Conservation (phyloP, 129 eudicot species). For the Flaveria robusta region DNA sequence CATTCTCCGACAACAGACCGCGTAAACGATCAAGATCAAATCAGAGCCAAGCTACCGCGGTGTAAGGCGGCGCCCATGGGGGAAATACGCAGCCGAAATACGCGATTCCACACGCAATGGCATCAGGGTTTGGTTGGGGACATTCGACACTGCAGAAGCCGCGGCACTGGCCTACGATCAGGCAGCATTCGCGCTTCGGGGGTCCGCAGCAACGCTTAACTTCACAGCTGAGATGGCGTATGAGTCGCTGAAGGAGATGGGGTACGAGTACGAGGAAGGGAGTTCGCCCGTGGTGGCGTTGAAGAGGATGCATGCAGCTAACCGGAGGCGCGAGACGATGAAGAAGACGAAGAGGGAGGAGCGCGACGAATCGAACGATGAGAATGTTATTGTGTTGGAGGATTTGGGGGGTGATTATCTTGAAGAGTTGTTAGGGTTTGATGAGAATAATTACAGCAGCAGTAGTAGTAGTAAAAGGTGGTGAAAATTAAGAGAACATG, state of each 20-base stretch:
- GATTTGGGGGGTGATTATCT: slow-evolving; percentile 38
- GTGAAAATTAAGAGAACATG: slow-evolving; percentile 9
- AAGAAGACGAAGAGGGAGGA: slow-evolving; percentile 16
- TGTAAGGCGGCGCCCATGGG: slow-evolving; percentile 44
- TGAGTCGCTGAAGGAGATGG: slow-evolving; percentile 44
- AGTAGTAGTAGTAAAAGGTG: slow-evolving; percentile 14
- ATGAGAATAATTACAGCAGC: neutral
- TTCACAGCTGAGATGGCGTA: slow-evolving; percentile 41
- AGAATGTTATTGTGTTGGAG: slow-evolving; percentile 25
- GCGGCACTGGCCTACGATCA: slow-evolving; percentile 45
- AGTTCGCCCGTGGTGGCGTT: slow-evolving; percentile 48
- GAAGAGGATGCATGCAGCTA: slow-evolving; percentile 42
- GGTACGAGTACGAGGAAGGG: slow-evolving; percentile 34
- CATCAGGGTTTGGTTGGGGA: slow-evolving; percentile 40
- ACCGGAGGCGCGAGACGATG: slow-evolving; percentile 15
- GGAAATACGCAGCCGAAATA: slow-evolving; percentile 43
- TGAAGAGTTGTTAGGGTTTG: slow-evolving; percentile 31
- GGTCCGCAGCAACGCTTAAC: slow-evolving; percentile 47
- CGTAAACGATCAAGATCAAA: neutral
- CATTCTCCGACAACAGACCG: neutral
- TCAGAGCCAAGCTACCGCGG: slow-evolving; percentile 34
- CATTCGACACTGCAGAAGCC: slow-evolving; percentile 40
- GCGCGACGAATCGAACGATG: neutral
- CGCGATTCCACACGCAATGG: slow-evolving; percentile 44
- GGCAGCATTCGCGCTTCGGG: slow-evolving; percentile 39